Evolutionary conservation across 2,329 filamentous ascomycete species (phyloP), one percentile per base, ranked within the genome.

Genomic region (Fusarium sp.): DNA sequence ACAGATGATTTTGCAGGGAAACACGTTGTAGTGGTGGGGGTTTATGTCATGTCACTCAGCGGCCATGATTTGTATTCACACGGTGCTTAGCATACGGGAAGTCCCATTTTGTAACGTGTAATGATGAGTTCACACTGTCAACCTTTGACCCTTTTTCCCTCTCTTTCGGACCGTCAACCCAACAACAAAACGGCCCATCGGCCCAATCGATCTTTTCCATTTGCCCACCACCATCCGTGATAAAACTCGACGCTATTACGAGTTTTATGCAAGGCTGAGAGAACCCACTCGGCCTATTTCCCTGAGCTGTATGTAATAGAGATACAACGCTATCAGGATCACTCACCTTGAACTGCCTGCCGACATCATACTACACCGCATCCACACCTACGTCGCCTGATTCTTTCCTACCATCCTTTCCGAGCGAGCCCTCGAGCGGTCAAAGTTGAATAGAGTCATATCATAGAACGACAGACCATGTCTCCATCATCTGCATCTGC

Each of bases 401-500:
- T 74, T 65, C 45, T 42, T 31, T 70, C 26, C 44, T 38, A 38
- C 48, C 42, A 51, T 47, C 66, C 49, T 44, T 64, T 31, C 44
- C 44, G 49, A 55, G 38, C 57, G 39, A 74, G 62, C 54, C 57
- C 33, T 60, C n/a, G 52, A 60, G 48, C 56, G 69, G 54, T 55
- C 66, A 69, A 66, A 51, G 51, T 61, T 49, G 52, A 55, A 44
- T 39, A 24, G 26, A 72, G 58, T 41, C 62, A 36, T 57, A 62
- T 55, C 55, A 66, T 63, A 63, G 52, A 42, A 54, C 35, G 63
- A 63, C 64, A 58, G 64, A 72, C 60, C 54, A 79, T 79, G 77
- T 52, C 77, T 61, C 69, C 79, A 79, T 83, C 84, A 51, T 67
- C 75, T 36, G 54, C 54, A 61, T 52, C 52, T 9, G 63, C 84